Evolutionary conservation across 1,284 basidiomycete genomes (phyloP).

Genomic region (Papiliotrema fonsecae): DNA sequence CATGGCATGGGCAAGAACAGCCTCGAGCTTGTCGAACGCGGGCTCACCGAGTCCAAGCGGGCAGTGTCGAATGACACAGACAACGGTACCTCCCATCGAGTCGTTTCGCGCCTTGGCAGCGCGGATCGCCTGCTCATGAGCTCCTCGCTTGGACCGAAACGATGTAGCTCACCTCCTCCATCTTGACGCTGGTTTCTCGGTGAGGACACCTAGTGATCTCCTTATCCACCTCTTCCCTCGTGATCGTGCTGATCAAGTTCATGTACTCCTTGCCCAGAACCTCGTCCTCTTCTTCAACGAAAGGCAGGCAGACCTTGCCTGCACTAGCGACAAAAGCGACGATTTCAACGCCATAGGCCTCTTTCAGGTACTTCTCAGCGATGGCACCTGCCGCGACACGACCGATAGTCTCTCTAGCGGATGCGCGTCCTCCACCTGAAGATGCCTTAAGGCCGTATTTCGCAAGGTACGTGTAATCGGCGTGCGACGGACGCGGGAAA

Average conservation of each 20-base stretch:
- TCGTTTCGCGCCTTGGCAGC: constrained; percentile 86
- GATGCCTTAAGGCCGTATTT: constrained; percentile 98
- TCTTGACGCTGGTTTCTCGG: constrained; percentile 74
- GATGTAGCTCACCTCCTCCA: constrained; percentile 65
- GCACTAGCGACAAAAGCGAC: constrained; percentile 96
- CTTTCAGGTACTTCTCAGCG: constrained; percentile 90
- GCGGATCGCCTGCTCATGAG: constrained; percentile 68
- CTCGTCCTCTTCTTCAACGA: constrained; percentile 65
- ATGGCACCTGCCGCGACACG: constrained; percentile 97
- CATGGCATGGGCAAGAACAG: constrained; percentile 95
- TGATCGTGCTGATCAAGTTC: constrained; percentile 70
- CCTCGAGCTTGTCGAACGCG: constrained; percentile 98
- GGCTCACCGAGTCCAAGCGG: constrained; percentile 94
- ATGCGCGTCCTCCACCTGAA: constrained; percentile 89
- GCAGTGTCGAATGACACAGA: constrained; percentile 87
- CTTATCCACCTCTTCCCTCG: constrained; percentile 82
- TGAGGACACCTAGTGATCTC: constrained; percentile 89
- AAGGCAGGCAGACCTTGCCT: constrained; percentile 77
- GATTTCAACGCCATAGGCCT: constrained; percentile 86
- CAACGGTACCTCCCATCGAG: constrained; percentile 95
- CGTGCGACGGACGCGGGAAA: constrained; percentile 95
- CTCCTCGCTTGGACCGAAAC: not conserved
- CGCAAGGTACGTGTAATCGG: constrained; percentile 96
- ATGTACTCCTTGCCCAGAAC: constrained; percentile 79
- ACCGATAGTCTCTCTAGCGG: constrained; percentile 94